Evolutionary conservation across 768 basidiomycete genomes (phyloP).

Genomic region (Lentinula edodes): DNA sequence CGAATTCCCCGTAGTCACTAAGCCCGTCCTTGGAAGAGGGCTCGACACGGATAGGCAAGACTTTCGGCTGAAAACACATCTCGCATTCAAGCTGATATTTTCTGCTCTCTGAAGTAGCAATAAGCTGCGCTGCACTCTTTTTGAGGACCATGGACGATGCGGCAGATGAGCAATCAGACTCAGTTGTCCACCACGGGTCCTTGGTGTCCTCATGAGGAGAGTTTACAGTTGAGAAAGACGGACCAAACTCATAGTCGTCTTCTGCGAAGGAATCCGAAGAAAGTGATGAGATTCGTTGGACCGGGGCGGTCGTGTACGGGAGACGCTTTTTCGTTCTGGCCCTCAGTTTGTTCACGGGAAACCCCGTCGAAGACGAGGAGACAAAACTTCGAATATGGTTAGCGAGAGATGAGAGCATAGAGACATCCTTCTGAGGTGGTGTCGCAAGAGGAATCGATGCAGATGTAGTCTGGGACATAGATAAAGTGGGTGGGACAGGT

Average conservation of each 20-base stretch:
- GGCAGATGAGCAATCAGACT: not conserved
- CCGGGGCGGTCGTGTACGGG: not conserved
- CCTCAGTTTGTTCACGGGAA: not conserved
- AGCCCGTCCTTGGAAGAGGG: not conserved
- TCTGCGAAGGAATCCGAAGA: not conserved
- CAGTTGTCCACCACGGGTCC: not conserved
- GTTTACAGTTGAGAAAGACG: not conserved
- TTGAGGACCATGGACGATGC: not conserved
- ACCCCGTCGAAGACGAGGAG: not conserved
- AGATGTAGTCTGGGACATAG: not conserved
- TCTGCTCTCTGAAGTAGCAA: not conserved
- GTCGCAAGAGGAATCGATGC: not conserved
- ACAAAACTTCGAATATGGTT: not conserved
- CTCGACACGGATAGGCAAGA: not conserved
- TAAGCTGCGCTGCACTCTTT: not conserved
- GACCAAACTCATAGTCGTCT: not conserved
- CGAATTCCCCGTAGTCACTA: not conserved
- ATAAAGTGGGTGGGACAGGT: not conserved
- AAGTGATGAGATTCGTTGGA: not conserved
- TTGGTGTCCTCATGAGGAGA: not conserved
- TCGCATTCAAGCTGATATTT: not conserved
- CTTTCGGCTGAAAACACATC: not conserved
- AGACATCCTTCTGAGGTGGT: not conserved
- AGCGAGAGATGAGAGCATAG: not conserved
- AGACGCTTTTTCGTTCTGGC: not conserved